Evolutionary conservation across 2,329 filamentous ascomycete genomes (phyloP).

Genomic region (Trichophyton equinum): DNA sequence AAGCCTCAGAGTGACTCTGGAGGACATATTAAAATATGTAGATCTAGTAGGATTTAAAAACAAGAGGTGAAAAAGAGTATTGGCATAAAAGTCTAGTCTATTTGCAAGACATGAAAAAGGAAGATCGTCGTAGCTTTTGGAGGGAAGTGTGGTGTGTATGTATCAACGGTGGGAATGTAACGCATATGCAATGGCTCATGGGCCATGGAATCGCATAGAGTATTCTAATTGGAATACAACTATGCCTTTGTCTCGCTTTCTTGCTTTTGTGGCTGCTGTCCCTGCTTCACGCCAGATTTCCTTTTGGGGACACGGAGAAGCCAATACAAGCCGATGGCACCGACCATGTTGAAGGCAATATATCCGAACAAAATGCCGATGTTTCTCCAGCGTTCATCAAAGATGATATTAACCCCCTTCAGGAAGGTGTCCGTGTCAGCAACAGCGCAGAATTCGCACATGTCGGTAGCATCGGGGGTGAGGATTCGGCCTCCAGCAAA

Average conservation of each 20-base stretch:
- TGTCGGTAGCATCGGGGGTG: conserved; percentile 32
- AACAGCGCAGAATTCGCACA: conserved; percentile 41
- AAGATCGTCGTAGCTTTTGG: not conserved
- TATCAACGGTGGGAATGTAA: not conserved
- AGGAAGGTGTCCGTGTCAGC: conserved; percentile 39
- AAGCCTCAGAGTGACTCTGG: not conserved
- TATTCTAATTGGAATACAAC: not conserved
- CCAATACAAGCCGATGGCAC: conserved; percentile 51
- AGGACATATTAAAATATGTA: not conserved
- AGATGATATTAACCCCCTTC: conserved; percentile 30
- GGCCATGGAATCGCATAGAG: not conserved
- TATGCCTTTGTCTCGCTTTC: conserved; percentile 7
- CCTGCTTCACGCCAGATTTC: not conserved
- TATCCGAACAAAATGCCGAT: conserved; percentile 59
- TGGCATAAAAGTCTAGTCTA: not conserved
- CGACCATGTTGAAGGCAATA: conserved; percentile 49
- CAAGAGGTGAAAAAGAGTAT: not conserved
- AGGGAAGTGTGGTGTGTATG: not conserved
- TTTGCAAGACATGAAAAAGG: not conserved
- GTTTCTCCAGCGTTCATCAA: conserved; percentile 50
- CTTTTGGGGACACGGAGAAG: conserved; percentile 43
- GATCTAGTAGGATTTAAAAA: not conserved
- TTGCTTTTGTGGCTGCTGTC: conserved; percentile 1
- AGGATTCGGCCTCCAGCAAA: conserved; percentile 29
- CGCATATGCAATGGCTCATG: not conserved